A percentile compares a stretch with the other conserved stretches of the same genome.
Evolutionary conservation across 1,284 basidiomycete genomes (phyloP).

Genomic region (Ceratobasidium sp.): DNA sequence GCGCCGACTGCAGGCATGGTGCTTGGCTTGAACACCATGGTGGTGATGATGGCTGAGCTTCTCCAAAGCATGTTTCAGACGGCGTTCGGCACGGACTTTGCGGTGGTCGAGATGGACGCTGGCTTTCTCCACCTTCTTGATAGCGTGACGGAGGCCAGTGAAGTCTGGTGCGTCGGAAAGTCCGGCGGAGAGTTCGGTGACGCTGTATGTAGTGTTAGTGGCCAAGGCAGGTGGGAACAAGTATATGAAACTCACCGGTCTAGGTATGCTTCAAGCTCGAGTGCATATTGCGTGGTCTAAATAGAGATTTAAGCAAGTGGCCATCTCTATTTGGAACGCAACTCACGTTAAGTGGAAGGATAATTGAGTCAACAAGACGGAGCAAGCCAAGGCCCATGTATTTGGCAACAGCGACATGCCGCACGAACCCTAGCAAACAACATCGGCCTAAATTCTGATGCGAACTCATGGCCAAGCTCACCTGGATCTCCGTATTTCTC

Average conservation of each 20-base stretch:
- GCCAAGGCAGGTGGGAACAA: neutral
- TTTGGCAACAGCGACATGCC: conserved; percentile 71
- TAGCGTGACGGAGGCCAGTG: conserved; percentile 60
- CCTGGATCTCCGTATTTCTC: conserved; percentile 79
- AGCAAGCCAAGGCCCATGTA: conserved; percentile 71
- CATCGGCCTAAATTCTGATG: neutral
- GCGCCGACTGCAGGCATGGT: conserved; percentile 3
- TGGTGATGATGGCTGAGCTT: conserved; percentile 49
- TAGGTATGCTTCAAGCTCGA: conserved; percentile 70
- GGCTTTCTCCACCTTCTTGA: conserved; percentile 63
- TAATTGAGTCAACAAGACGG: conserved; percentile 67
- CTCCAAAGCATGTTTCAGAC: conserved; percentile 59
- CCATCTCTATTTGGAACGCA: neutral
- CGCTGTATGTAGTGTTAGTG: conserved; percentile 60
- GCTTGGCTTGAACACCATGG: neutral
- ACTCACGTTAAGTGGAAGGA: conserved; percentile 50
- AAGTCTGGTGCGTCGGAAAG: conserved; percentile 58
- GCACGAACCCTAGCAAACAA: conserved; percentile 44
- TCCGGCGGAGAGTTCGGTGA: conserved; percentile 52
- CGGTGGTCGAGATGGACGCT: conserved; percentile 67
- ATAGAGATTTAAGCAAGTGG: conserved; percentile 61
- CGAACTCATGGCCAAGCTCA: conserved; percentile 59
- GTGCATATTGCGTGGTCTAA: conserved; percentile 80
- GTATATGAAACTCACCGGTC: conserved; percentile 57
- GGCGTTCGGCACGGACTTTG: conserved; percentile 52